These are phyloP conservation scores for Begonia peltatifolia DNA, from an alignment of 306 rosid genomes.

Conservation along the genomic window DNA sequence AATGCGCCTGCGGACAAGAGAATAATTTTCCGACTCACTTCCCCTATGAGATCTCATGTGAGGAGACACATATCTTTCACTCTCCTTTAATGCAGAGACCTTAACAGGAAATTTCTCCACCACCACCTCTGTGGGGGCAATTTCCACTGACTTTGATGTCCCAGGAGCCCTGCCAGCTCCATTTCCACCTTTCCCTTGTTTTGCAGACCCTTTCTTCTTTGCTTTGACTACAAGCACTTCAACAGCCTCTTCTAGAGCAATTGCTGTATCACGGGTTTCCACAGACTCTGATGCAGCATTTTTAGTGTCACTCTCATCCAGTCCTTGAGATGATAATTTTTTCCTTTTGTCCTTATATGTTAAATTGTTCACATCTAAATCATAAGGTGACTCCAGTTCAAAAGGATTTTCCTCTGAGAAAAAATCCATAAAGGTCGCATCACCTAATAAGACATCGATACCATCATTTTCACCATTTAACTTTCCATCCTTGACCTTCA, in stretches of 20 bases:
- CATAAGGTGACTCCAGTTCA: conserved; percentile 18
- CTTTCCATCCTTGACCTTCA: conserved; percentile 66
- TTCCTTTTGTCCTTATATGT: conserved; percentile 20
- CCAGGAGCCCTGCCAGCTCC: background rate
- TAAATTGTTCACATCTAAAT: conserved; percentile 19
- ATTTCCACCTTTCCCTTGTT: conserved; percentile 1
- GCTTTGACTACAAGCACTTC: background rate
- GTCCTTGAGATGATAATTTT: conserved; percentile 14
- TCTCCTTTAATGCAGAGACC: background rate
- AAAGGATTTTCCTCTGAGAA: conserved; percentile 15
- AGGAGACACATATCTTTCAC: conserved; percentile 1
- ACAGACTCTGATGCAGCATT: conserved; percentile 9
- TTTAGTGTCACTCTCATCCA: conserved; percentile 14
- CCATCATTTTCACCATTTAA: conserved; percentile 63
- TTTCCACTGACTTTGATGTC: background rate
- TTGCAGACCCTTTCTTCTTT: conserved; percentile 1
- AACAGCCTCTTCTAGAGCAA: conserved; percentile 16
- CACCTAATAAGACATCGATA: conserved; percentile 35
- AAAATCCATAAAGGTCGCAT: conserved; percentile 27
- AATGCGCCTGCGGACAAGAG: conserved; percentile 6
- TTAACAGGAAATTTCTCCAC: background rate
- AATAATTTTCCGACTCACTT: background rate
- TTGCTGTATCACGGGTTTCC: conserved; percentile 16
- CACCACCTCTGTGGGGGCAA: background rate
- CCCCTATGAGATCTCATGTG: background rate